phyloP scores from a whole-genome alignment of 2,329 filamentous ascomycete species.

The Xylaria sp. region DNA sequence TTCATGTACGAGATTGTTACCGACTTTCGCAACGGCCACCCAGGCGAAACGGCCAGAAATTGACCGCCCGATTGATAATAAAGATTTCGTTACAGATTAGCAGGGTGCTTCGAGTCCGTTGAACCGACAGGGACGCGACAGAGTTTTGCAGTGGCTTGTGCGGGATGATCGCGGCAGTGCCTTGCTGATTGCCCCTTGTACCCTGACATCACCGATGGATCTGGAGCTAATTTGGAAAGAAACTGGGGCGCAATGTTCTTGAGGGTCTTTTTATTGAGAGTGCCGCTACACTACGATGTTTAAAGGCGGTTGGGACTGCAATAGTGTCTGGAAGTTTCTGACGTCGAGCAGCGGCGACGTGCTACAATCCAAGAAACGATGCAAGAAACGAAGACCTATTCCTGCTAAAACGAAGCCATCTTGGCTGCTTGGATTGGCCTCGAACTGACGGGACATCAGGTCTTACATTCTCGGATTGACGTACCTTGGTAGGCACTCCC shows the following conservation, averaged over 20 bases:
- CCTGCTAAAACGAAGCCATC: not conserved
- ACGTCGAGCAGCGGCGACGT: slow-evolving; percentile 7
- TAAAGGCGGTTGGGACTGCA: slow-evolving; percentile 6
- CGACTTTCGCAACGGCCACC: too few relatives aligned
- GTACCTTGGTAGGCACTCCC: not conserved
- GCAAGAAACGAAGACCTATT: not conserved
- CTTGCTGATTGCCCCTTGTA: slow-evolving; percentile 23
- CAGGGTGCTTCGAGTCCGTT: too few relatives aligned
- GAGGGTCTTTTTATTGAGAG: slow-evolving; percentile 5
- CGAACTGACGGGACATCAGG: not conserved
- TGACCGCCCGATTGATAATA: too few relatives aligned
- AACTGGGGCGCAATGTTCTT: not conserved
- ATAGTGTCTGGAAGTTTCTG: slow-evolving; percentile 3
- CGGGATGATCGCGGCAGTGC: slow-evolving; percentile 7
- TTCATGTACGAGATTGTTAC: too few relatives aligned
- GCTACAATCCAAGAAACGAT: not conserved
- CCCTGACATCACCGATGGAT: slow-evolving; percentile 26
- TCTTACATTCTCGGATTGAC: not conserved
- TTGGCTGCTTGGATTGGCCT: not conserved
- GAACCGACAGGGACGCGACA: not conserved
- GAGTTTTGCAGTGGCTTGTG: not conserved
- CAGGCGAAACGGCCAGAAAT: too few relatives aligned
- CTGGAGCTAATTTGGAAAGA: slow-evolving; percentile 16
- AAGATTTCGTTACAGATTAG: too few relatives aligned
- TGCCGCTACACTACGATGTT: slow-evolving; percentile 15